Evolutionary conservation across 768 basidiomycete genomes (phyloP).

Genomic region (Polyporus arcularius): DNA sequence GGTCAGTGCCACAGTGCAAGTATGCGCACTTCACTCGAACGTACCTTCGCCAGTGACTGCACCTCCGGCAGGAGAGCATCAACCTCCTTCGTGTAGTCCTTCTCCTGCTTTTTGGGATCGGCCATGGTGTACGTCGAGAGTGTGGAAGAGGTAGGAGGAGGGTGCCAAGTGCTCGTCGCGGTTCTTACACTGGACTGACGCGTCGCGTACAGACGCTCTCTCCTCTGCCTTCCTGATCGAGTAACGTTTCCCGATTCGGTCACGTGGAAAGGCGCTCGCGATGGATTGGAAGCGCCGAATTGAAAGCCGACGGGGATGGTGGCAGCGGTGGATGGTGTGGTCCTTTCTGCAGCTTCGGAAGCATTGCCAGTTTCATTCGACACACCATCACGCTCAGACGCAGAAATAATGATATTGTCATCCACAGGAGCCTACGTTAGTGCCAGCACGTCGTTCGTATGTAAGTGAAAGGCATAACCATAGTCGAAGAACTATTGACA

Average conservation of each 20-base stretch:
- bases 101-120: slow-evolving; percentile 82
- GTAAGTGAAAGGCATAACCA: slow-evolving; percentile 39
- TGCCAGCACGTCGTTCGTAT: slow-evolving; percentile 47
- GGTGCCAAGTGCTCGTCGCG: slow-evolving; percentile 19
- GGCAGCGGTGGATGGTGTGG: not conserved
- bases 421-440: slow-evolving; percentile 41
- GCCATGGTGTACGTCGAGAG: slow-evolving; percentile 59
- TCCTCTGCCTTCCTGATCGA: slow-evolving; percentile 19
- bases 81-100: slow-evolving; percentile 86
- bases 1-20: slow-evolving; percentile 15
- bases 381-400: not conserved
- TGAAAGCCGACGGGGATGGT: slow-evolving; percentile 4
- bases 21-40: slow-evolving; percentile 18
- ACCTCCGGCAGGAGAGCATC: slow-evolving; percentile 72
- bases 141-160: slow-evolving; percentile 22
- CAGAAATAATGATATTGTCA: slow-evolving; percentile 23
- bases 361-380: not conserved
- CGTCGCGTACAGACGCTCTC: slow-evolving; percentile 32
- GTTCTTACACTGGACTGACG: slow-evolving; percentile 32
- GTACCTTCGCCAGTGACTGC: slow-evolving; percentile 69
- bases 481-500: slow-evolving; percentile 47
- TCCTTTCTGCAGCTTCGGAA: not conserved
- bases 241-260: not conserved
- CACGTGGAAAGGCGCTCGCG: slow-evolving; percentile 15
- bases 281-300: slow-evolving; percentile 7